Percentiles rank a stretch among this genome's conserved stretches.
phyloP scores from a whole-genome alignment of 192 early-diverging fungal species.

The Backusella mclennaniae region DNA sequence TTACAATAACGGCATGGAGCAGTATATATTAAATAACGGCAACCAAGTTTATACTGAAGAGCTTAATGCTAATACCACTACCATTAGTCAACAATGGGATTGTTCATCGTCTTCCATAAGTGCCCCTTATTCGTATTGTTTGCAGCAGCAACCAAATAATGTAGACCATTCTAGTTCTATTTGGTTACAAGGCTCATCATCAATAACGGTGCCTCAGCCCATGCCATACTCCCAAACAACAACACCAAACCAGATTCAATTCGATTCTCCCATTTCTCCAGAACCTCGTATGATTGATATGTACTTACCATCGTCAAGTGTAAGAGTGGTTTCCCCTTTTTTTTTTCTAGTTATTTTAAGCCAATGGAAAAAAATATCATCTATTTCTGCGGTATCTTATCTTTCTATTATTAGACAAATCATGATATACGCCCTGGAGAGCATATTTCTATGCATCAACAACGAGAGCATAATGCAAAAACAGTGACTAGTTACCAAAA shows the following conservation, averaged over 20 bases:
- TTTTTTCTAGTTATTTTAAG: neutral
- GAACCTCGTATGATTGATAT: neutral
- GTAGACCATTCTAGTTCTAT: neutral
- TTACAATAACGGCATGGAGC: conserved; percentile 2
- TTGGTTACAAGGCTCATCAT: neutral
- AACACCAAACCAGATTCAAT: neutral
- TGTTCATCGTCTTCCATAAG: neutral
- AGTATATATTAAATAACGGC: neutral
- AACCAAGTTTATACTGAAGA: neutral
- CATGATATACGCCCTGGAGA: neutral
- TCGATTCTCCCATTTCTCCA: neutral
- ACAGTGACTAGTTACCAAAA: neutral
- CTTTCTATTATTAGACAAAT: neutral
- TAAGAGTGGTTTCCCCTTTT: neutral
- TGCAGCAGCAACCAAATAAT: neutral
- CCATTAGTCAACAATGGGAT: conserved; percentile 1
- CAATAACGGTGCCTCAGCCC: neutral
- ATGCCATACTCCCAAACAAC: neutral
- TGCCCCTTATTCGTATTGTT: neutral
- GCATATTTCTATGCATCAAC: neutral
- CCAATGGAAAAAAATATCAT: neutral
- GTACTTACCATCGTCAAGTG: neutral
- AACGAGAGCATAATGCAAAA: neutral
- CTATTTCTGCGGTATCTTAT: neutral
- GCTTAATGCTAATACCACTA: neutral